Conservation (phyloP, 768 basidiomycete species). For the Lactifluus hygrophoroides region DNA sequence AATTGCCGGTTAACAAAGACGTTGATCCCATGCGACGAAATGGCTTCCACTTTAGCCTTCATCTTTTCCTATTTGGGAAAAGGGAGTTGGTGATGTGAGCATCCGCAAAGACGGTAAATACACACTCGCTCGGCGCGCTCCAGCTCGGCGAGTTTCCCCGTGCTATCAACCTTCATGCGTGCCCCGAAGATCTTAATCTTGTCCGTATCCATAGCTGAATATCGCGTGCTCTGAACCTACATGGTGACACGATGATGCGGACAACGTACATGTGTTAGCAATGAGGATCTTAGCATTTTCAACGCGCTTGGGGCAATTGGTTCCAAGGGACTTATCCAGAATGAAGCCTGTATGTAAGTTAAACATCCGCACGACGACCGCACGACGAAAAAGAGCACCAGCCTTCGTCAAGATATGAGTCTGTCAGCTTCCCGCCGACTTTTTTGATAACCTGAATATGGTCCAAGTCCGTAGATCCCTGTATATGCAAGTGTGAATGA, state of each 20-base stretch:
- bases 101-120: background rate
- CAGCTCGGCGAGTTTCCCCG: slow-evolving; percentile 94
- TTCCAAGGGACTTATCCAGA: slow-evolving; percentile 90
- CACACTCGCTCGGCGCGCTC: slow-evolving; percentile 87
- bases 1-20: slow-evolving; percentile 97
- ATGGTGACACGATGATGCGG: background rate
- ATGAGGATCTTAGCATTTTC: slow-evolving; percentile 95
- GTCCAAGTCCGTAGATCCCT: slow-evolving; percentile 95
- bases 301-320: slow-evolving; percentile 89
- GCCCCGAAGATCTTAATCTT: slow-evolving; percentile 99
- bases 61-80: slow-evolving; percentile 79
- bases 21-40: slow-evolving; percentile 91
- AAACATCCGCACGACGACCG: background rate
- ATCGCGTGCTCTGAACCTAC: background rate
- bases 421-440: slow-evolving; percentile 96
- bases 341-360: slow-evolving; percentile 66
- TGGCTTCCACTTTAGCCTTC: slow-evolving; percentile 95
- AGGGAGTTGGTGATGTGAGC: background rate
- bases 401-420: slow-evolving; percentile 98
- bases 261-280: slow-evolving; percentile 85
- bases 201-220: slow-evolving; percentile 95
- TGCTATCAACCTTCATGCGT: slow-evolving; percentile 88
- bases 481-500: background rate
- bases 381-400: slow-evolving; percentile 10
- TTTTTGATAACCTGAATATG: slow-evolving; percentile 99